Conservation (phyloP, 495 filamentous ascomycete genomes). For the Annulohypoxylon maeteangense region DNA sequence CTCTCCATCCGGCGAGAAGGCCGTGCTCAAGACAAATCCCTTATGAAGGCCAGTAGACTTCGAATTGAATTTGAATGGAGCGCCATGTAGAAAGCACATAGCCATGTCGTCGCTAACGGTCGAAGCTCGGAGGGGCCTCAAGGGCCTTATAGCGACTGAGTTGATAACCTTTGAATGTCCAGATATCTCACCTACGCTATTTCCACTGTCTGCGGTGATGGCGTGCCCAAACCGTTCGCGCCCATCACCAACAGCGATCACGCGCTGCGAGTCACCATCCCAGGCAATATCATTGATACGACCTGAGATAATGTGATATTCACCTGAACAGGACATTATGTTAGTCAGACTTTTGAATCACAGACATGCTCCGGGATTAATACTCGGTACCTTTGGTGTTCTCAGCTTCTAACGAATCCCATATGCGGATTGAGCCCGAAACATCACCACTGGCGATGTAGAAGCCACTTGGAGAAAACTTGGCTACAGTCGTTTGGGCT, state of each 20-base stretch:
- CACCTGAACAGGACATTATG: constrained; percentile 60
- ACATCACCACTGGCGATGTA: constrained; percentile 95
- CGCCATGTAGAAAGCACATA: constrained; percentile 91
- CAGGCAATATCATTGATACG: constrained; percentile 96
- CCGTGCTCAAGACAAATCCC: constrained; percentile 87
- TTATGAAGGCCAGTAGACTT: constrained; percentile 79
- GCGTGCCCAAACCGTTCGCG: constrained; percentile 94
- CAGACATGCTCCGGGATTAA: not conserved
- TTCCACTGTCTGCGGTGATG: constrained; percentile 95
- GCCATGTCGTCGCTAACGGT: constrained; percentile 90
- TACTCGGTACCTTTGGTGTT: constrained; percentile 67
- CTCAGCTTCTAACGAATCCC: constrained; percentile 77
- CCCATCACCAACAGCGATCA: constrained; percentile 95
- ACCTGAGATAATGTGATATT: constrained; percentile 94
- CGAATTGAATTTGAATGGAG: constrained; percentile 92
- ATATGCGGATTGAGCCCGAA: constrained; percentile 84
- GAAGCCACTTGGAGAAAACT: constrained; percentile 93
- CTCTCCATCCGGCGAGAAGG: constrained; percentile 90
- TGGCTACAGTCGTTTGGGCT: constrained; percentile 85
- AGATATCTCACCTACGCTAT: constrained; percentile 91
- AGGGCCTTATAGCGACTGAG: constrained; percentile 86
- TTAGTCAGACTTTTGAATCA: constrained; percentile 23
- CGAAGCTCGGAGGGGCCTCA: constrained; percentile 87
- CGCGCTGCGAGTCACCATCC: constrained; percentile 96
- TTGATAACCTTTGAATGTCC: constrained; percentile 94